phyloP scores from a whole-genome alignment of 2,329 filamentous ascomycete species.

The Fusarium mundagurra region DNA sequence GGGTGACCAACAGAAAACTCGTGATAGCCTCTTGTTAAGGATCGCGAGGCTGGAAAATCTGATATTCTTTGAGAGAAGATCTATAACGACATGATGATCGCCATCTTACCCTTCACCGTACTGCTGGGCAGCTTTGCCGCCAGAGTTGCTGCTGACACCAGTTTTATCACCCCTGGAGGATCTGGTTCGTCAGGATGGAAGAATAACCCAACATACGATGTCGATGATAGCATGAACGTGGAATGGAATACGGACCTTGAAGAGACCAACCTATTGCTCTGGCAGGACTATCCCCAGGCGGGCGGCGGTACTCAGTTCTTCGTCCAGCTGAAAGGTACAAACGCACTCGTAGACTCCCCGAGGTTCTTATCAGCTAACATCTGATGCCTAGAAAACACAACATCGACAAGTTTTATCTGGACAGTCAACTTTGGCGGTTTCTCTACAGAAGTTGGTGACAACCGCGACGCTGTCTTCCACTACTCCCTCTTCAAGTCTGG shows the following conservation, averaged over 20 bases:
- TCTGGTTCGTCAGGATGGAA: slow-evolving; percentile 28
- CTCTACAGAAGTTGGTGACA: neutral
- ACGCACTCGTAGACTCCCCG: neutral
- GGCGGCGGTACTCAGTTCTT: slow-evolving; percentile 12
- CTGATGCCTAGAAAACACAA: slow-evolving; percentile 26
- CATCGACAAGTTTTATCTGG: slow-evolving; percentile 35
- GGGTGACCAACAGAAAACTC: neutral
- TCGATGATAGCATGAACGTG: slow-evolving; percentile 37
- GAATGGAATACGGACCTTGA: slow-evolving; percentile 38
- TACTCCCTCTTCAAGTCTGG: slow-evolving; percentile 22
- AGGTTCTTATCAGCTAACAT: neutral
- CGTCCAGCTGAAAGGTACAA: neutral
- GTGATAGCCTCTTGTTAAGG: neutral
- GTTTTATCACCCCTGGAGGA: slow-evolving; percentile 29
- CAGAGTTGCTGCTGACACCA: slow-evolving; percentile 2
- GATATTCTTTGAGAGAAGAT: neutral
- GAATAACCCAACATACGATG: slow-evolving; percentile 38
- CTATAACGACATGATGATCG: slow-evolving; percentile 2
- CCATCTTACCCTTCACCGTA: slow-evolving; percentile 5
- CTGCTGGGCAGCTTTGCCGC: slow-evolving; percentile 12
- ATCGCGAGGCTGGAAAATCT: neutral
- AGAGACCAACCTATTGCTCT: slow-evolving; percentile 30
- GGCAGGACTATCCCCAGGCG: slow-evolving; percentile 37
- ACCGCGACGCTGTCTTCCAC: slow-evolving; percentile 34
- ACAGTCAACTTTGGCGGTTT: slow-evolving; percentile 29